phyloP scores from a whole-genome alignment of 768 basidiomycete genomes.

The Udeniomyces megalosporus region DNA sequence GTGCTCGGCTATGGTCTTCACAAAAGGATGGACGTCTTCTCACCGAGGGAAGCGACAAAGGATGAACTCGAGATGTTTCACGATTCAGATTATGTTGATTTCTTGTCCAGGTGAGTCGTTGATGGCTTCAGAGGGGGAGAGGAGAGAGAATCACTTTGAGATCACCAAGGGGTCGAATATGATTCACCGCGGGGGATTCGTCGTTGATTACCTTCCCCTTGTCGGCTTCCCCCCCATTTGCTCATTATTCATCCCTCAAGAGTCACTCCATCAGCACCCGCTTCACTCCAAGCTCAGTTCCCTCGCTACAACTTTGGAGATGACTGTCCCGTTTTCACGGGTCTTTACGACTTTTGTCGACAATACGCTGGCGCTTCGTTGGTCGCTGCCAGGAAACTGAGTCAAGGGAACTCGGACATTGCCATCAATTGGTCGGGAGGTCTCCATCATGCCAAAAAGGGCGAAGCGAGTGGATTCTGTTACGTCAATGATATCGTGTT shows the following conservation, averaged over 20 bases:
- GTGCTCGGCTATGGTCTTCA: conserved; percentile 93
- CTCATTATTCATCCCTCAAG: conserved; percentile 51
- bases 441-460: conserved; percentile 92
- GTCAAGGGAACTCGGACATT: conserved; percentile 73
- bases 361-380: conserved; percentile 88
- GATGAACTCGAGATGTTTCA: conserved; percentile 83
- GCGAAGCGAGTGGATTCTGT: conserved; percentile 96
- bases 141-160: too few relatives aligned
- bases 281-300: conserved; percentile 39
- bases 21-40: conserved; percentile 86
- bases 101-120: conserved; percentile 88
- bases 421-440: conserved; percentile 99
- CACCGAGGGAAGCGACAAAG: conserved; percentile 72
- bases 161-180: too few relatives aligned
- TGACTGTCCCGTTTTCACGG: conserved; percentile 90
- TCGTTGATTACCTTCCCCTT: conserved; percentile 24
- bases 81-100: conserved; percentile 88
- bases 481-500: conserved; percentile 96
- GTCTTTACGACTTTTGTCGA: conserved; percentile 84
- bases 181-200: background rate
- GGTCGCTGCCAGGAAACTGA: conserved; percentile 75
- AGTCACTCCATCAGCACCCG: conserved; percentile 18
- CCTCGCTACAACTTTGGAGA: conserved; percentile 87
- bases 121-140: too few relatives aligned
- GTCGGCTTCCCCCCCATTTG: too few relatives aligned